Conservation (phyloP, 768 basidiomycete genomes). For the Russula brevipes region DNA sequence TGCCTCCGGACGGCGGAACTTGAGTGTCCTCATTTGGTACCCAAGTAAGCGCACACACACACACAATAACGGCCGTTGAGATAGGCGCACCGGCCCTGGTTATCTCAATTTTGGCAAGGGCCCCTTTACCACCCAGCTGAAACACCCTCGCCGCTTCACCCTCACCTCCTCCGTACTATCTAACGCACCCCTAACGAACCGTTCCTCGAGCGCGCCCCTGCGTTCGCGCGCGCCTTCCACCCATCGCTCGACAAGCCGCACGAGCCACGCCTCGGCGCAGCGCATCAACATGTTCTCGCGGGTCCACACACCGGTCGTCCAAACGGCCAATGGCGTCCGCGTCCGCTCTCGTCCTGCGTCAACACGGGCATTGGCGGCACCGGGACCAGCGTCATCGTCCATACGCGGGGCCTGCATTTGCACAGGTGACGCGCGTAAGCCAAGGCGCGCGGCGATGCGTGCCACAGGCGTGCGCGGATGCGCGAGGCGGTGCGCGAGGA, state of each 20-base stretch:
- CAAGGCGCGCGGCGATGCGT: slow-evolving; percentile 10
- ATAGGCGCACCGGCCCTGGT: not conserved
- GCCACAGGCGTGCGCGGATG: slow-evolving; percentile 18
- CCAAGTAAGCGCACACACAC: not conserved
- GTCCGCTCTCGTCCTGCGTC: slow-evolving; percentile 8
- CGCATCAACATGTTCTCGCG: slow-evolving; percentile 59
- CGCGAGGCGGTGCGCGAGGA: slow-evolving; percentile 75
- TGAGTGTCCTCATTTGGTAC: not conserved
- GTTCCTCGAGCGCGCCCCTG: slow-evolving; percentile 9
- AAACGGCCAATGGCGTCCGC: slow-evolving; percentile 56
- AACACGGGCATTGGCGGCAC: not conserved
- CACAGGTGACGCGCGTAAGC: not conserved
- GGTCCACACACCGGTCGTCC: slow-evolving; percentile 69
- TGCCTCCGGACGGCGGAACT: not conserved
- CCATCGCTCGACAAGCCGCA: slow-evolving; percentile 44
- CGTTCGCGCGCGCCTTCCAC: slow-evolving; percentile 23
- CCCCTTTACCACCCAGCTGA: slow-evolving; percentile 10
- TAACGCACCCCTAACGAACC: slow-evolving; percentile 23
- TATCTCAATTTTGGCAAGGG: not conserved
- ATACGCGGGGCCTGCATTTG: no score
- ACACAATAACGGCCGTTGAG: not conserved
- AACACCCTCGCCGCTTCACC: slow-evolving; percentile 7
- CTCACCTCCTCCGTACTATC: not conserved
- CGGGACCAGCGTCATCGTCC: not conserved
- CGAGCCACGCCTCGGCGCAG: slow-evolving; percentile 49